Percentiles rank a stretch among this genome's conserved stretches.
phyloP scores from a whole-genome alignment of 352 stramenopile genomes.

The Phytophthora syringae region DNA sequence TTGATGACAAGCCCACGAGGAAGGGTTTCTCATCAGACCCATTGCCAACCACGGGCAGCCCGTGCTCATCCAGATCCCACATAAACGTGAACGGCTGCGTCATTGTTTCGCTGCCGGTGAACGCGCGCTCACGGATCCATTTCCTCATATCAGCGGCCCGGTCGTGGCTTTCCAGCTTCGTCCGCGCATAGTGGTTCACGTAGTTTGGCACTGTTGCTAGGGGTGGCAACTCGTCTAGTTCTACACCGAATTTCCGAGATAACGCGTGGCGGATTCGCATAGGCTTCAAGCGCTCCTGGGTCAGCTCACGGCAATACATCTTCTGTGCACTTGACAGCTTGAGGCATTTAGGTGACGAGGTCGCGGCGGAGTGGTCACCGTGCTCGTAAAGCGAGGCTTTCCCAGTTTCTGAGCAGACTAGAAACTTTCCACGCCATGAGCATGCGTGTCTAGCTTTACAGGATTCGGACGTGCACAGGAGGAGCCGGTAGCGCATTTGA shows the following conservation, averaged over 20 bases:
- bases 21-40: conserved; percentile 11
- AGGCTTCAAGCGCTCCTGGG: too few relatives aligned
- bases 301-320: neutral
- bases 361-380: neutral
- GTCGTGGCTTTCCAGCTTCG: too few relatives aligned
- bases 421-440: neutral
- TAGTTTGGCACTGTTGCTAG: too few relatives aligned
- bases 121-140: too few relatives aligned
- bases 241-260: too few relatives aligned
- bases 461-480: neutral
- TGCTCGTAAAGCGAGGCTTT: neutral
- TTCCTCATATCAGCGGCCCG: too few relatives aligned
- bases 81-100: too few relatives aligned
- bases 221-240: too few relatives aligned
- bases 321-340: neutral
- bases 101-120: too few relatives aligned
- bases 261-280: too few relatives aligned
- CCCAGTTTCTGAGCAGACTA: neutral
- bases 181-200: too few relatives aligned
- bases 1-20: neutral
- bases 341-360: neutral
- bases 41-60: neutral
- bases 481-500: conserved; percentile 1
- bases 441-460: neutral
- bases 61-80: neutral